phyloP scores from a whole-genome alignment of 106 monocot species.

The Cymbidium sinense region DNA sequence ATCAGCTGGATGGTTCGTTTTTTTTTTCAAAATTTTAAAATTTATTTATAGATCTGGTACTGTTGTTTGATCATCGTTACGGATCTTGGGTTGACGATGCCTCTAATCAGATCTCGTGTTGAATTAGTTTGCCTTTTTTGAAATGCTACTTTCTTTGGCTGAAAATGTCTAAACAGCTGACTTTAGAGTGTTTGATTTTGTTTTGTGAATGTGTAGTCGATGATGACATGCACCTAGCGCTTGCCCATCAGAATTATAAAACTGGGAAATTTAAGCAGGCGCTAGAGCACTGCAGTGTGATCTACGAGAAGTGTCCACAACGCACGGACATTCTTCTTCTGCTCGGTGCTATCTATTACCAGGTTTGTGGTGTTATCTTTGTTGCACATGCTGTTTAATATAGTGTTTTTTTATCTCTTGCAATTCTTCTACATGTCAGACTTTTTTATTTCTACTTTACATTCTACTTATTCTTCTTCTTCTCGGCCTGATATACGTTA shows the following conservation, averaged over 20 bases:
- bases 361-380: conserved; percentile 32
- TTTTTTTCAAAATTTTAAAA: not conserved
- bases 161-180: not conserved
- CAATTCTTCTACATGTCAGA: not conserved
- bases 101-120: not conserved
- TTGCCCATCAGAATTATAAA: conserved; percentile 85
- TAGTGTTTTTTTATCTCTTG: not conserved
- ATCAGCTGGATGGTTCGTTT: conserved; percentile 25
- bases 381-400: not conserved
- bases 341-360: conserved; percentile 86
- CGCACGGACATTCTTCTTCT: conserved; percentile 86
- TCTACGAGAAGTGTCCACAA: conserved; percentile 69
- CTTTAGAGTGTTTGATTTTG: not conserved
- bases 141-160: not conserved
- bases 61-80: not conserved
- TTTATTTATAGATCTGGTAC: not conserved
- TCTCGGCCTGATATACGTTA: not conserved
- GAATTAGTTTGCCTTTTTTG: not conserved
- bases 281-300: conserved; percentile 56
- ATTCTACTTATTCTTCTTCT: not conserved
- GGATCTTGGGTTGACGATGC: not conserved
- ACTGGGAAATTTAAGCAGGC: conserved; percentile 75
- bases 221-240: conserved; percentile 53
- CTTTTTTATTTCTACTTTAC: not conserved
- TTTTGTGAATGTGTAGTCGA: conserved; percentile 32